Conservation (phyloP, 768 basidiomycete genomes). For the Zangia roseola region DNA sequence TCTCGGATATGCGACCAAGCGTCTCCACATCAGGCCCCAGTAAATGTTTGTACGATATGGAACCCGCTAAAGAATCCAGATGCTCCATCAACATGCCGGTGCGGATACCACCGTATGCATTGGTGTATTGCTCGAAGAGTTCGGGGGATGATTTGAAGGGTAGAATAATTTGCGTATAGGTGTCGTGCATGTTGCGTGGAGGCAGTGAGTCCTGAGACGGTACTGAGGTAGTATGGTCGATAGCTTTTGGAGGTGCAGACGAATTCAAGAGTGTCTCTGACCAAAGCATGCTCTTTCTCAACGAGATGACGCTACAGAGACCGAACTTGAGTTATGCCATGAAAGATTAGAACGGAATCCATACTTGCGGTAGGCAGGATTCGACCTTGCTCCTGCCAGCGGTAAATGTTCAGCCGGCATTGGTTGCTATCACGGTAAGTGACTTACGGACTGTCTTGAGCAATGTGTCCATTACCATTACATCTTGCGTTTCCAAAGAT, state of each 20-base stretch:
- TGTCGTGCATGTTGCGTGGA: constrained; percentile 66
- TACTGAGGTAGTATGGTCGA: constrained; percentile 14
- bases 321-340: constrained; percentile 5
- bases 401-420: background rate
- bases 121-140: constrained; percentile 67
- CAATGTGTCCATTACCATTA: constrained; percentile 55
- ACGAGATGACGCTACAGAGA: constrained; percentile 49
- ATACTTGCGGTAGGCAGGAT: constrained; percentile 55
- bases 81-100: constrained; percentile 77
- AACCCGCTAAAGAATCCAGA: constrained; percentile 81
- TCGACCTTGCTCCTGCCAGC: constrained; percentile 44
- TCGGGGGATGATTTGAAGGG: constrained; percentile 60
- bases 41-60: constrained; percentile 82
- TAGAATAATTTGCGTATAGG: constrained; percentile 63
- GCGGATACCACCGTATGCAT: constrained; percentile 68
- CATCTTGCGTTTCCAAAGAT: constrained; percentile 55
- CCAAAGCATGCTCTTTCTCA: constrained; percentile 55
- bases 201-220: constrained; percentile 27
- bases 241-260: constrained; percentile 24
- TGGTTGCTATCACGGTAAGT: background rate
- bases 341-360: constrained; percentile 3
- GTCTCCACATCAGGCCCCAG: constrained; percentile 60
- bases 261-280: constrained; percentile 52
- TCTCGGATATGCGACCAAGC: constrained; percentile 53
- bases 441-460: constrained; percentile 57